Base-by-base conservation (phyloP, 129 eudicot genomes). In the Chrysanthemum seticuspe region DNA sequence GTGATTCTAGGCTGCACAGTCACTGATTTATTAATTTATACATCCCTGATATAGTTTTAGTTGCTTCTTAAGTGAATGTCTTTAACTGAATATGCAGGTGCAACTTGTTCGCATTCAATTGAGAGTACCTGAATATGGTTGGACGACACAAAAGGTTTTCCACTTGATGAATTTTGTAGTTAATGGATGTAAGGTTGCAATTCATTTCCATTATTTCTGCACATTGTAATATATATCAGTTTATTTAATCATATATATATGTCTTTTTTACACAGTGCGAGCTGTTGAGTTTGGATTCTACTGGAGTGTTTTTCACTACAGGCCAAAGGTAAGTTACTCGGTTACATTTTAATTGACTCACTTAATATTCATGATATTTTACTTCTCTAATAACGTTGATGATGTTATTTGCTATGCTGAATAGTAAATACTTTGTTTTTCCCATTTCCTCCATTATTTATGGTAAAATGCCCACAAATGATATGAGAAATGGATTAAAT, bases 111-210 rank as follows among this genome's bases (percentile, higher is more conserved):
- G 91, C 10, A 89, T 89, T 50, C 89, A 89, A 53, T 15, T 83
- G 71, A 79, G 96, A 79, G 89, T 89, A 68, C 91, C 91, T 3
- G 89, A 84, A 68, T 83, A 62, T 23, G 91, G 91, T 48, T 89
- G 96, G 91, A 89, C 96, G 9, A 89, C 91, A 21, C 96, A 89
- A 77, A 89, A 89, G 70, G 82, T 83, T 66, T 86, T 86, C 78
- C 91, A 86, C 84, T 78, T 86, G 81, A 86, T 88, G 88, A 88
- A 88, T 77, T 86, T 86, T 73, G 68, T 80, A 76, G 96, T 89
- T 53, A 79, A 82, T 70, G 91, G 89, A 84, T 74, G 96, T 89
- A 86, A 85, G 85, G 75, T 72, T 83, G 74, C 79, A 31, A 70
- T 31, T 81, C 70, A 36, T 62, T 29, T 61, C 21, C 70, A 61